Conservation (phyloP, 306 rosid genomes). For the Pyrus communis region DNA sequence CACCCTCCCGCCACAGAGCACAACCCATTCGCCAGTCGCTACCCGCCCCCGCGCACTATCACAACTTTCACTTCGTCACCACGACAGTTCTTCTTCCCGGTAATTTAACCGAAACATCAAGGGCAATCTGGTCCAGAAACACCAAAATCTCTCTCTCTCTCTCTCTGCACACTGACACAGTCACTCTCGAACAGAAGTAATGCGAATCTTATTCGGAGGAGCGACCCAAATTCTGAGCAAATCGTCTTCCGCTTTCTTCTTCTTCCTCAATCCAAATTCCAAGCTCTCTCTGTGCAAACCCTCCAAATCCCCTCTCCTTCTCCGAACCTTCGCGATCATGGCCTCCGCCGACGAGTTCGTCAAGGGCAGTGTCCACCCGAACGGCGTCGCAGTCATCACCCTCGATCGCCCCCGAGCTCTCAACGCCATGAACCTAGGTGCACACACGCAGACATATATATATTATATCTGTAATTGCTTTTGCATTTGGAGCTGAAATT, state of each 20-base stretch:
- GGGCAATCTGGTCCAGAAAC: not conserved
- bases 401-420: slow-evolving; percentile 99
- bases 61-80: not conserved
- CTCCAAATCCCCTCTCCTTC: slow-evolving; percentile 13
- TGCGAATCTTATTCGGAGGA: slow-evolving; percentile 42
- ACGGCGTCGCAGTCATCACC: slow-evolving; percentile 86
- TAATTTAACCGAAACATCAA: not conserved
- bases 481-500: not conserved
- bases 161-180: not conserved
- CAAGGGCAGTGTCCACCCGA: slow-evolving; percentile 60
- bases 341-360: slow-evolving; percentile 65
- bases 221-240: slow-evolving; percentile 28
- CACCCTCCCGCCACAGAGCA: not conserved
- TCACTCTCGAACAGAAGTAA: slow-evolving; percentile 13
- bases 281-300: slow-evolving; percentile 17
- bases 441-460: not conserved
- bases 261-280: not conserved
- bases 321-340: slow-evolving; percentile 61
- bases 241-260: slow-evolving; percentile 8
- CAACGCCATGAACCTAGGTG: slow-evolving; percentile 91
- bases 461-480: not conserved
- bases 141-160: not conserved
- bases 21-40: not conserved
- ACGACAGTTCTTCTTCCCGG: not conserved
- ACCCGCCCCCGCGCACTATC: not conserved